These are phyloP conservation scores for Aspergillus sergii DNA, from an alignment of 2,329 filamentous ascomycete species.

Conservation along the genomic window DNA sequence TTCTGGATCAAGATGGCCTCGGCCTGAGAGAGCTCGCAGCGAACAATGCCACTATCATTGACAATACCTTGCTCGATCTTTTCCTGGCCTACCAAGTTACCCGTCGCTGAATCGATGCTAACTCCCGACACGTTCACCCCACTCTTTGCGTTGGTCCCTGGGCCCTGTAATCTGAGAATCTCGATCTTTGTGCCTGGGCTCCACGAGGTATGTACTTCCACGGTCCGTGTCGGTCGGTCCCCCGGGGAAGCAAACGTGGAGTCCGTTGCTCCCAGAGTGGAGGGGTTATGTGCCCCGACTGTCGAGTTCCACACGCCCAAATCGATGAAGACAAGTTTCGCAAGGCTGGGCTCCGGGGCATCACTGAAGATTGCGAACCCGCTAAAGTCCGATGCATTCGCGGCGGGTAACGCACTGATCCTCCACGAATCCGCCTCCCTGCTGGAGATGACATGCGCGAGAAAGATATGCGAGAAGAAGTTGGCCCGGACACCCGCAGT, in stretches of 20 bases:
- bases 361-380: constrained; percentile 1
- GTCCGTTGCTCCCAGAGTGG: constrained; percentile 6
- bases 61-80: not conserved
- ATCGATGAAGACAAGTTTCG: constrained; percentile 10
- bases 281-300: constrained; percentile 5
- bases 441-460: constrained; percentile 3
- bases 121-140: constrained; percentile 9
- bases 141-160: constrained; percentile 14
- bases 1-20: constrained; percentile 10
- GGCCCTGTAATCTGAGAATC: constrained; percentile 7
- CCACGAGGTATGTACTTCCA: constrained; percentile 7
- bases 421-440: not conserved
- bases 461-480: constrained; percentile 10
- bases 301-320: constrained; percentile 12
- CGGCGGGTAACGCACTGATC: constrained; percentile 1
- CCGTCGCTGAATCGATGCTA: not conserved
- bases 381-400: constrained; percentile 10
- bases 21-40: not conserved
- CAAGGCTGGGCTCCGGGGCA: not conserved
- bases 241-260: not conserved
- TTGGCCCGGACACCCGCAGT: constrained; percentile 7
- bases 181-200: not conserved
- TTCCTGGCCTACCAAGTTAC: not conserved
- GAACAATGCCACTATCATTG: not conserved
- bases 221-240: not conserved